A percentile compares a stretch with the other conserved stretches of the same genome.
Conservation (phyloP, 163 green algal species). For the Chlamydomonas reinhardtii region DNA sequence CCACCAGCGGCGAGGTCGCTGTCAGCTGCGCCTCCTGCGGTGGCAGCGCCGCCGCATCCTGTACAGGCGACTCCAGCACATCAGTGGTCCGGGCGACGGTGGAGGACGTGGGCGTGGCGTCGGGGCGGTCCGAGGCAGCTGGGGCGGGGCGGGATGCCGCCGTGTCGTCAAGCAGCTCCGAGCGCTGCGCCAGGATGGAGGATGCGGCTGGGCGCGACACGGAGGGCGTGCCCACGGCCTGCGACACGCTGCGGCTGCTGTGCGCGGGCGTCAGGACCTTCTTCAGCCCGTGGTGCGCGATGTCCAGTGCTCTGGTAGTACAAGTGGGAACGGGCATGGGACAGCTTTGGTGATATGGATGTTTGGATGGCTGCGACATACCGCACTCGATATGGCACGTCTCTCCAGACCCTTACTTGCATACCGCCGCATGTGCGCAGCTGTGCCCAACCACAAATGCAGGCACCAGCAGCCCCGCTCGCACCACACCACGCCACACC, state of each 20-base stretch:
- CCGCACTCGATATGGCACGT: too few relatives aligned
- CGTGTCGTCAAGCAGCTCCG: neutral
- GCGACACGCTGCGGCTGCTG: conserved; percentile 10
- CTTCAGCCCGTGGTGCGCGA: conserved; percentile 22
- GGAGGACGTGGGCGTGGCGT: neutral
- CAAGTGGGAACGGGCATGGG: too few relatives aligned
- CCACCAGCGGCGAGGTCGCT: neutral
- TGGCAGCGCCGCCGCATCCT: neutral
- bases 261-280: conserved; percentile 25
- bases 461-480: too few relatives aligned
- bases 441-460: too few relatives aligned
- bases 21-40: neutral
- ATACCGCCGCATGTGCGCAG: too few relatives aligned
- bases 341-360: too few relatives aligned
- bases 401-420: too few relatives aligned
- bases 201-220: neutral
- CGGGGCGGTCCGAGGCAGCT: neutral
- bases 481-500: too few relatives aligned
- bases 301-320: conserved; percentile 1
- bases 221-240: neutral
- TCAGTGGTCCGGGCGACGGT: neutral
- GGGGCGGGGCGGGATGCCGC: neutral
- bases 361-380: too few relatives aligned
- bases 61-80: neutral
- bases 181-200: neutral